Evolutionary conservation across 2,329 filamentous ascomycete species (phyloP).

Genomic region (Albophoma yamanashiensis): DNA sequence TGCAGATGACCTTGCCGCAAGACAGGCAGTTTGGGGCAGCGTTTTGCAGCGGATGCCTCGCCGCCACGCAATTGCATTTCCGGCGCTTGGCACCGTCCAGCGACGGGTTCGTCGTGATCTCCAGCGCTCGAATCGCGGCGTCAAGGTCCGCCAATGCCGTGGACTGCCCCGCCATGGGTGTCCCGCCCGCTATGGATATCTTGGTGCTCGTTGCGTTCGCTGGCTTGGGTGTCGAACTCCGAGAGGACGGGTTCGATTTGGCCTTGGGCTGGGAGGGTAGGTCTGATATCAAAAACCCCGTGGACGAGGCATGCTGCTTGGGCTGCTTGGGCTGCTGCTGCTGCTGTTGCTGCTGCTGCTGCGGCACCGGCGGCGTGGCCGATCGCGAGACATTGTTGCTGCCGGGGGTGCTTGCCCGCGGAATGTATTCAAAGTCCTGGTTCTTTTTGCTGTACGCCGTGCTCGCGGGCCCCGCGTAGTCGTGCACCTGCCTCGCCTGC

Average conservation of each 20-base stretch:
- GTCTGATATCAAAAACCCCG: slow-evolving; percentile 76
- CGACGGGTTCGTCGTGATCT: slow-evolving; percentile 83
- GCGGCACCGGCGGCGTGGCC: slow-evolving; percentile 21
- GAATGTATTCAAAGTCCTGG: slow-evolving; percentile 62
- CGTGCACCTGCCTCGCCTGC: slow-evolving; percentile 45
- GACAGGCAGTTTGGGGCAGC: slow-evolving; percentile 86
- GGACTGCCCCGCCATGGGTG: slow-evolving; percentile 72
- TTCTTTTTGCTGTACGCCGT: slow-evolving; percentile 65
- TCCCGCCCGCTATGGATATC: slow-evolving; percentile 63
- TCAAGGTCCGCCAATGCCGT: slow-evolving; percentile 61
- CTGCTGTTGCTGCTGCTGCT: slow-evolving; percentile 28
- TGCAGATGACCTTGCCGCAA: slow-evolving; percentile 91
- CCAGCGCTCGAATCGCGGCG: slow-evolving; percentile 77
- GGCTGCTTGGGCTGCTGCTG: slow-evolving; percentile 24
- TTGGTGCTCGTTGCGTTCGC: slow-evolving; percentile 45
- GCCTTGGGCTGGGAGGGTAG: slow-evolving; percentile 45
- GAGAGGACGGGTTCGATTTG: slow-evolving; percentile 39
- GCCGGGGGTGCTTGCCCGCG: slow-evolving; percentile 30
- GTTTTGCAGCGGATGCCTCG: slow-evolving; percentile 76
- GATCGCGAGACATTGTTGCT: slow-evolving; percentile 25
- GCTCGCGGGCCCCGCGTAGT: slow-evolving; percentile 56
- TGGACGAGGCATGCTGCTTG: slow-evolving; percentile 46
- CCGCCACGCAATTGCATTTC: slow-evolving; percentile 80
- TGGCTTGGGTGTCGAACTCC: slow-evolving; percentile 45
- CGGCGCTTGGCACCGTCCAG: slow-evolving; percentile 45